Percentiles rank a stretch among this genome's conserved stretches.
Evolutionary conservation across 352 stramenopile species (phyloP).

Genomic region (Phytophthora vignae): DNA sequence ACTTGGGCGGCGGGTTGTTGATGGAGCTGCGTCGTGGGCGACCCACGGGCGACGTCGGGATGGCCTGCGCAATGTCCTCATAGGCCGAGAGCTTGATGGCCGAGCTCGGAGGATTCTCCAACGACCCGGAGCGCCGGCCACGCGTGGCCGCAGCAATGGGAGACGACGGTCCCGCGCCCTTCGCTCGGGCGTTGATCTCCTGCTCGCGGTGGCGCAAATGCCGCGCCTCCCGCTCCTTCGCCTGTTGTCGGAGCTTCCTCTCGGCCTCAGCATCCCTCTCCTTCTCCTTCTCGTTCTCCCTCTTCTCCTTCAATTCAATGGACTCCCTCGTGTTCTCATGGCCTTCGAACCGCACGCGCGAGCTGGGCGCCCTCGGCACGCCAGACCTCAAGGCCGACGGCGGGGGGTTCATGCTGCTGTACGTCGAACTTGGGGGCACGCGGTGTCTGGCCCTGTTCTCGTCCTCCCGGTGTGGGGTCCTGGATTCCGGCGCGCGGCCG

Average conservation of each 20-base stretch:
- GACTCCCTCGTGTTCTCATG: conserved; percentile 27
- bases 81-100: conserved; percentile 40
- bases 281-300: conserved; percentile 15
- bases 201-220: conserved; percentile 27
- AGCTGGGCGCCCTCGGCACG: conserved; percentile 34
- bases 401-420: not conserved
- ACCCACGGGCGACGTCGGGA: conserved; percentile 53
- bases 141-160: conserved; percentile 25
- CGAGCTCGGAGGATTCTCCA: conserved; percentile 48
- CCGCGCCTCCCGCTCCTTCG: conserved; percentile 10
- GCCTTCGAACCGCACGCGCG: conserved; percentile 48
- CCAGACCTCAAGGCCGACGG: conserved; percentile 38
- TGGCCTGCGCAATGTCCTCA: conserved; percentile 27
- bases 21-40: conserved; percentile 43
- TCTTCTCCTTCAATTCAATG: not conserved
- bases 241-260: conserved; percentile 23
- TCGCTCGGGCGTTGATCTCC: conserved; percentile 23
- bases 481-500: conserved; percentile 7
- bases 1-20: conserved; percentile 48
- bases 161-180: conserved; percentile 16
- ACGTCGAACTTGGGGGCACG: conserved; percentile 10
- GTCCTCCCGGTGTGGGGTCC: not conserved
- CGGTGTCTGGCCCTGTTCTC: conserved; percentile 17
- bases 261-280: conserved; percentile 23
- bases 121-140: conserved; percentile 23